A percentile compares a stretch with the other conserved stretches of the same genome.
phyloP scores from a whole-genome alignment of 441 rosid species.

The Bocquillonia castaneifolia region DNA sequence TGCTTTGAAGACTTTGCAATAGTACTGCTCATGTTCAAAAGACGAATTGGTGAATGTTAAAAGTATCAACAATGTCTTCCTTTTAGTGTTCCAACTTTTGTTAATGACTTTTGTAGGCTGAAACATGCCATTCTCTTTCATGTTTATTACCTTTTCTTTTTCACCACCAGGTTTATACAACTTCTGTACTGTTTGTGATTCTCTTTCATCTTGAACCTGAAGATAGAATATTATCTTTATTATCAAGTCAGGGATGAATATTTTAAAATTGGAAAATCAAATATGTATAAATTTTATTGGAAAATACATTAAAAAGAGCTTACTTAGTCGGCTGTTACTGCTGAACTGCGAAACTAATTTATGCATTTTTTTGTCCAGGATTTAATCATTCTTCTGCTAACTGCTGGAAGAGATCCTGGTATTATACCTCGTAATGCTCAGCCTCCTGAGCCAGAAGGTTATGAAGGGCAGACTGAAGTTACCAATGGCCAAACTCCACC shows the following conservation, averaged over 20 bases:
- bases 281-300: too few relatives aligned
- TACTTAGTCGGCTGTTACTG: neutral
- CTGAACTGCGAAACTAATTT: conserved; percentile 15
- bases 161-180: neutral
- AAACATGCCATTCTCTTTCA: neutral
- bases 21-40: neutral
- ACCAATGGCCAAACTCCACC: conserved; percentile 62
- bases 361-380: conserved; percentile 46
- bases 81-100: neutral
- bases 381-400: conserved; percentile 66
- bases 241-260: neutral
- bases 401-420: conserved; percentile 98
- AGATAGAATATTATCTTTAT: neutral
- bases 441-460: conserved; percentile 79
- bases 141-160: neutral
- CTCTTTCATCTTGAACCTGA: neutral
- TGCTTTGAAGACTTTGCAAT: neutral
- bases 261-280: neutral
- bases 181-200: neutral
- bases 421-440: conserved; percentile 72
- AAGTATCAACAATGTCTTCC: neutral
- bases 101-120: neutral
- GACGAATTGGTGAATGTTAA: neutral
- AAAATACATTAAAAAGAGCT: neutral
- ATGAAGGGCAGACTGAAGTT: conserved; percentile 44